Conservation (phyloP, 768 basidiomycete genomes). For the Leccinum imitatum region DNA sequence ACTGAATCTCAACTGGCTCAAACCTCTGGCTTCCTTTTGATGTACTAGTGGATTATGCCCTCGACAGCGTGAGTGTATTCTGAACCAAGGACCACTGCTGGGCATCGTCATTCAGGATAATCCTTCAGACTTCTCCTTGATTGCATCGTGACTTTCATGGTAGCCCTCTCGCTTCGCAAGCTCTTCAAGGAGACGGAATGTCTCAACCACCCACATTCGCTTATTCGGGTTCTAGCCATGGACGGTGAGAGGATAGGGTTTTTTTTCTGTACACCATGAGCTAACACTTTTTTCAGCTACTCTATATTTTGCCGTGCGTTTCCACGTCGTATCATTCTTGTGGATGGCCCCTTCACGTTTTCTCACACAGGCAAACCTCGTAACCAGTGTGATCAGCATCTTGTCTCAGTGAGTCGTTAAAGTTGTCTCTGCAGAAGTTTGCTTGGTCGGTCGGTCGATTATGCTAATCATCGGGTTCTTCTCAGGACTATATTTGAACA, state of each 20-base stretch:
- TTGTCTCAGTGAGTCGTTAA: constrained; percentile 6
- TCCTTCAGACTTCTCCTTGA: constrained; percentile 4
- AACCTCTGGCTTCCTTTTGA: not conserved
- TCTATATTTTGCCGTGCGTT: not conserved
- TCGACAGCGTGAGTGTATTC: not conserved
- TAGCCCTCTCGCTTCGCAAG: constrained; percentile 1
- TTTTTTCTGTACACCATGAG: too few relatives aligned
- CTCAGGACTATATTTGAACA: not conserved
- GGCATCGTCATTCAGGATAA: not conserved
- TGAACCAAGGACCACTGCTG: not conserved
- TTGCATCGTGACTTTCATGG: not conserved
- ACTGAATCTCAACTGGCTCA: not conserved
- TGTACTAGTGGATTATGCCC: not conserved
- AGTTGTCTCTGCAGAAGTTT: not conserved
- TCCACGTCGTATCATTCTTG: not conserved
- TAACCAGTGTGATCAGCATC: not conserved
- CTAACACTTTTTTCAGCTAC: not conserved
- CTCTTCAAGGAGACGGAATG: not conserved
- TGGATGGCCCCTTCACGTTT: not conserved
- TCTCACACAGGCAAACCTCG: not conserved
- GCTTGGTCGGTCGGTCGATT: not conserved
- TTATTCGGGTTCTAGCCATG: not conserved
- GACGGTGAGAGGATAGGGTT: constrained; percentile 11
- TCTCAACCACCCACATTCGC: not conserved
- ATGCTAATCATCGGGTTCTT: not conserved